Base-by-base conservation (phyloP, 1,139 yeast genomes). In the Debaryomyces udenii region DNA sequence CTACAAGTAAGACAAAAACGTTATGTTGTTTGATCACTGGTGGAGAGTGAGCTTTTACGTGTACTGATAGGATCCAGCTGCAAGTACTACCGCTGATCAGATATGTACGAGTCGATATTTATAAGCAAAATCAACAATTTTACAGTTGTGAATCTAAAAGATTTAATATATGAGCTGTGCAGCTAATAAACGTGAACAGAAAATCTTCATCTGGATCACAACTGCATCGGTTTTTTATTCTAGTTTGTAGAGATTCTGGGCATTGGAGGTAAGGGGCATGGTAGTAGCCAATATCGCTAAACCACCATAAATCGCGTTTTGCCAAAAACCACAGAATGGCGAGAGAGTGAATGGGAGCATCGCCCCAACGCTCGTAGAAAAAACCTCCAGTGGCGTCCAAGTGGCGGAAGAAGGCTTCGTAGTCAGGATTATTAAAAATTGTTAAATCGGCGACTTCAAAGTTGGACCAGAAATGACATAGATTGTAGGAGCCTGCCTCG, bases 301-400 rank as follows among this genome's bases (percentile, higher is more conserved):
- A 61, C 64, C 70, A 66, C 46, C 61, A 58, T 10, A 68, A 34
- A 18, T 66, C 62, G 14, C 44, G 37, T 20, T 53, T 56, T 10
- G 47, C 36, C 29, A 66, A 46, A 34, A 62, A 53, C 29, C 57
- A 42, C 31, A 62, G 56, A 10, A 64, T 50, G 3, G 61, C 69
- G 27, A 68, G 48, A 0, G 69, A 48, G 47, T 67, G 73, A 9
- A 68, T 52, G 0, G 74, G 74, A 1, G 73, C 74, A 47, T 68
- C 74, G 4, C 74, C 74, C 74, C 74, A 68, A 34, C 74, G 48
- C 47, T 68, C 73, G 45, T 68, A 68, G 46, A 47, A 68, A 43
- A 68, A 66, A 14, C 74, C 73, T 1, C 73, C 74, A 3, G 50
- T 40, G 6, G 29, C 15, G 46, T 68, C 73, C 37, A 68, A 51